These are phyloP conservation scores for Macrolepiota fuliginosa DNA, from an alignment of 768 basidiomycete genomes.

Conservation along the genomic window DNA sequence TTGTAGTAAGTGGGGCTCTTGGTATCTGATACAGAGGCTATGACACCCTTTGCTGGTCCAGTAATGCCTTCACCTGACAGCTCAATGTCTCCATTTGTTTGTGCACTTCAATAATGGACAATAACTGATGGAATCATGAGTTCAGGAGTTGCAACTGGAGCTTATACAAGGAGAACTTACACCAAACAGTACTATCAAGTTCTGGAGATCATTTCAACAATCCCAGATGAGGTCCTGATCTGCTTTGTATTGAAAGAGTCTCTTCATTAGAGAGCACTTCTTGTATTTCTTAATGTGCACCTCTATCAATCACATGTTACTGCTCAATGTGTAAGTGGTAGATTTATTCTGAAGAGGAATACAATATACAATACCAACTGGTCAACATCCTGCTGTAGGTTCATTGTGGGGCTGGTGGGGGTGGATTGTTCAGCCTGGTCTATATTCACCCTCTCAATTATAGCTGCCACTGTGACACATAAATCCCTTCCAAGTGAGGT, in stretches of 20 bases:
- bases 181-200: neutral
- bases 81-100: neutral
- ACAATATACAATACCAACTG: neutral
- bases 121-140: neutral
- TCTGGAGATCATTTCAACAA: neutral
- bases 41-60: neutral
- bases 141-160: neutral
- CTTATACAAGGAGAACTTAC: neutral
- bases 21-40: neutral
- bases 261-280: neutral
- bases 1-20: neutral
- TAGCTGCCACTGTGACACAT: neutral
- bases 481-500: neutral
- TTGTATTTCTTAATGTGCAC: neutral
- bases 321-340: neutral
- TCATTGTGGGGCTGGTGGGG: neutral
- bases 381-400: neutral
- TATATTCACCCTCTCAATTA: neutral
- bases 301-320: neutral
- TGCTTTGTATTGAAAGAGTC: neutral
- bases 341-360: neutral
- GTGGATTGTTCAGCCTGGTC: neutral
- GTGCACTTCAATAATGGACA: neutral
- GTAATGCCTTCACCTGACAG: neutral
- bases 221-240: neutral